A percentile compares a stretch with the other conserved stretches of the same genome.
Conservation (phyloP, 768 basidiomycete species). For the Russula griseocarnosa region DNA sequence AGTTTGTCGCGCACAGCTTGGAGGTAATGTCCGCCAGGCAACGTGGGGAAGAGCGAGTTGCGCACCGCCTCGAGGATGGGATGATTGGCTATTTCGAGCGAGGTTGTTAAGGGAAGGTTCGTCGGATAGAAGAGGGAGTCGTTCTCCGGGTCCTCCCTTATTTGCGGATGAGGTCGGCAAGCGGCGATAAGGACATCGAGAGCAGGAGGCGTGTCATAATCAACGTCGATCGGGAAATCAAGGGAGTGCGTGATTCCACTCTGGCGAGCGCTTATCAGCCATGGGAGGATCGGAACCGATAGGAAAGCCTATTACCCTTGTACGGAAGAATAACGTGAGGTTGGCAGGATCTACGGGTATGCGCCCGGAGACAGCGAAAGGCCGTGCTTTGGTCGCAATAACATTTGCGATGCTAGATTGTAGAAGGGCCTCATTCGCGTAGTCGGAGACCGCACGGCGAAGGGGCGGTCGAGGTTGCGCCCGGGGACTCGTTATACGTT, state of each 20-base stretch:
- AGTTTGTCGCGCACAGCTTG: constrained; percentile 63
- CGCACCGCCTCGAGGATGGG: constrained; percentile 77
- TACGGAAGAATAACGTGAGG: constrained; percentile 72
- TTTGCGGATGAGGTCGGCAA: constrained; percentile 60
- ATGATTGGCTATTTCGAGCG: constrained; percentile 76
- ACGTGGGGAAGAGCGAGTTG: constrained; percentile 63
- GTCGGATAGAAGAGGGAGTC: constrained; percentile 72
- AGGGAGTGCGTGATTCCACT: constrained; percentile 75
- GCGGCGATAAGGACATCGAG: constrained; percentile 74
- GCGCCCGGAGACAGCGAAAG: constrained; percentile 62
- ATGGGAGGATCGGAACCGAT: background rate
- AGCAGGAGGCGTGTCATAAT: constrained; percentile 69
- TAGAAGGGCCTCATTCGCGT: constrained; percentile 51
- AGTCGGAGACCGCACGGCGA: constrained; percentile 39
- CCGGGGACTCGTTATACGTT: constrained; percentile 36
- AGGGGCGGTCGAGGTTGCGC: constrained; percentile 24
- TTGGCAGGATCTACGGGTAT: constrained; percentile 67
- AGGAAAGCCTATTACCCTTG: constrained; percentile 50
- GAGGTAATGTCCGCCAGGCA: constrained; percentile 67
- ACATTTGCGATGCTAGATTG: constrained; percentile 53
- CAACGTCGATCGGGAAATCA: constrained; percentile 77
- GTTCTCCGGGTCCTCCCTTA: constrained; percentile 47
- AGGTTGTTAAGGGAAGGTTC: constrained; percentile 66
- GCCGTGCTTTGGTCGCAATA: constrained; percentile 54
- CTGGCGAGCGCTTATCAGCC: constrained; percentile 37